Evolutionary conservation across 805 yeast species (phyloP), one percentile per base, ranked within the genome.

Genomic region (Ogataea degrootiae): DNA sequence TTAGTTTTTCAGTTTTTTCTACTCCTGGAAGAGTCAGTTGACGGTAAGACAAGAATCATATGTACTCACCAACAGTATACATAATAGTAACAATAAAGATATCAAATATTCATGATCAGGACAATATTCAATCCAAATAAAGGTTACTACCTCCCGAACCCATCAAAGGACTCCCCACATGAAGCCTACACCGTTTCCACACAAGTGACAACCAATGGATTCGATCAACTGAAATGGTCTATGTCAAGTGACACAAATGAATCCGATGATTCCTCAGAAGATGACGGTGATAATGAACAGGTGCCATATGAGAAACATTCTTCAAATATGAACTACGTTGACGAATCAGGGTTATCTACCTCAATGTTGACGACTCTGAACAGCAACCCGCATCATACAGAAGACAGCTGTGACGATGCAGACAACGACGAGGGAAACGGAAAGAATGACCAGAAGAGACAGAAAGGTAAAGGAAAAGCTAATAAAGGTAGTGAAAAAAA

Each of bases 171-270:
- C 2, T 41, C 49, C 1, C 55, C 55, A 5, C 48, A 54, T 19
- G 47, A 42, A 14, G 47, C 58, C 2, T 29, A 39, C 12, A 33
- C 15, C 7, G 39, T 46, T 6, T 35, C 34, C 4, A 42, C 23
- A 17, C 39, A 44, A 1, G 17, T 60, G n/a, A 41, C 53, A 6
- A 63, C 70, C 1, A 67, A 67, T 54, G 81, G 80, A 14, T 71
- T 76, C 52, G 77, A 74, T 47, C 66, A 56, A 37, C 59, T 75
- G 19, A 53, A 63, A n/a, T 72, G 77, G 75, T 54, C 54, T 2
- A 49, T 46, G 1, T 31, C 14, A 12, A 37, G 45, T 37, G 45
- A 37, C 12, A 22, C 35, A 9, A 59, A 58, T 9, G 63, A 62
- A 43, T 75, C 74, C n/a, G 62, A 69, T 49, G 71, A 68, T 37